A percentile compares a stretch with the other conserved stretches of the same genome.
phyloP scores from a whole-genome alignment of 257 asterid species.

The Oldenlandia corymbosa region DNA sequence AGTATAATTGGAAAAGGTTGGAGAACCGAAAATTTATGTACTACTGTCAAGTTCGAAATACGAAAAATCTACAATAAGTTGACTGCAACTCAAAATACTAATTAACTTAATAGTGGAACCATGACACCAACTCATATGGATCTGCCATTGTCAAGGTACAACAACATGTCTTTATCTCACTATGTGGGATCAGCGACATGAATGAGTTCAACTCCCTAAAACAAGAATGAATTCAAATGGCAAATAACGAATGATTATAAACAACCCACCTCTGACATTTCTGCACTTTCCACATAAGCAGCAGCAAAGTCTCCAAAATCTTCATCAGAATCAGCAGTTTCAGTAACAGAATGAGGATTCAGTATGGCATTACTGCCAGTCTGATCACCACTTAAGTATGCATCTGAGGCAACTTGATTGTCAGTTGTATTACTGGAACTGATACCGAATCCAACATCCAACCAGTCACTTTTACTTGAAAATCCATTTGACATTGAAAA shows the following conservation, averaged over 20 bases:
- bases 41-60: background rate
- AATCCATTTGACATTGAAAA: conserved; percentile 34
- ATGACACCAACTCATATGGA: background rate
- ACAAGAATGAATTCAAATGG: background rate
- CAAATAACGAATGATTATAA: background rate
- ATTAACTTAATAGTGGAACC: background rate
- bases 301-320: conserved; percentile 63
- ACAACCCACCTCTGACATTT: conserved; percentile 32
- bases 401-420: conserved; percentile 26
- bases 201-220: no score
- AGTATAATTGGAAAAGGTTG: background rate
- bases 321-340: conserved; percentile 34
- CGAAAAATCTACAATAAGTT: background rate
- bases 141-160: background rate
- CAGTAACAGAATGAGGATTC: conserved; percentile 24
- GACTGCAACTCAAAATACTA: background rate
- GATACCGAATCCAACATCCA: conserved; percentile 29
- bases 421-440: conserved; percentile 28
- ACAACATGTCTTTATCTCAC: no score
- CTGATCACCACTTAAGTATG: conserved; percentile 24
- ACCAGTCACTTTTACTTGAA: conserved; percentile 28
- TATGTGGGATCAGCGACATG: no score
- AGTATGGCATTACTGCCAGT: conserved; percentile 18
- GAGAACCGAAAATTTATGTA: background rate
- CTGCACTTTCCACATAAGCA: conserved; percentile 44